Conservation (phyloP, 768 basidiomycete genomes). For the Trametes coccinea region DNA sequence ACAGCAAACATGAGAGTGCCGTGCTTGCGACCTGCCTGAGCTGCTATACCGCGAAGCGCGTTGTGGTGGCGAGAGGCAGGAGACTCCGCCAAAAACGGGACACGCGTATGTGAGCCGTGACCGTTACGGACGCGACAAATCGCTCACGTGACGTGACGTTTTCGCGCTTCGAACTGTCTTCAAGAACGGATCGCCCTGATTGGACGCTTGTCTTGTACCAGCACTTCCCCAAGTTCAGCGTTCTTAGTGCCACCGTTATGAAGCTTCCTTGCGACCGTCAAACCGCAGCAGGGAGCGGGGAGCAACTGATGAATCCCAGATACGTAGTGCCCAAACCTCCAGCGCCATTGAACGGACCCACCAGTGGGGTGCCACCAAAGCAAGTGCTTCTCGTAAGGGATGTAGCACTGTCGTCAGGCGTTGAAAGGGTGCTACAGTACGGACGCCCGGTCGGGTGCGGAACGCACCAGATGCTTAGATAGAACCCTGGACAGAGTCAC, state of each 20-base stretch:
- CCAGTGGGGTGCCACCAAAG: too few species aligned
- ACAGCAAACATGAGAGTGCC: slow-evolving; percentile 9
- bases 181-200: slow-evolving; percentile 10
- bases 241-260: too few species aligned
- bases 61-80: slow-evolving; percentile 10
- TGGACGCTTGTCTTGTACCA: neutral
- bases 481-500: neutral
- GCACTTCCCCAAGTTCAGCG: too few species aligned
- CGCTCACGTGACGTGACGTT: slow-evolving; percentile 3
- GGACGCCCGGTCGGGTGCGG: neutral
- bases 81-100: neutral
- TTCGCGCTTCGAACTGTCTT: slow-evolving; percentile 1
- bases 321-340: too few species aligned
- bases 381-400: too few species aligned
- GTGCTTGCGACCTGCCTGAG: neutral
- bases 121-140: neutral
- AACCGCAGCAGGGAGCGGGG: too few species aligned
- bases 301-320: too few species aligned
- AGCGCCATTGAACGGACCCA: too few species aligned
- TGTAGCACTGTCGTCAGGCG: too few species aligned
- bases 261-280: too few species aligned
- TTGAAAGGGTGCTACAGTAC: too few species aligned
- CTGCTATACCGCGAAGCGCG: neutral
- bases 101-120: neutral
- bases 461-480: neutral